Conservation (phyloP, 768 basidiomycete genomes). For the Sporobolomyces roseus region DNA sequence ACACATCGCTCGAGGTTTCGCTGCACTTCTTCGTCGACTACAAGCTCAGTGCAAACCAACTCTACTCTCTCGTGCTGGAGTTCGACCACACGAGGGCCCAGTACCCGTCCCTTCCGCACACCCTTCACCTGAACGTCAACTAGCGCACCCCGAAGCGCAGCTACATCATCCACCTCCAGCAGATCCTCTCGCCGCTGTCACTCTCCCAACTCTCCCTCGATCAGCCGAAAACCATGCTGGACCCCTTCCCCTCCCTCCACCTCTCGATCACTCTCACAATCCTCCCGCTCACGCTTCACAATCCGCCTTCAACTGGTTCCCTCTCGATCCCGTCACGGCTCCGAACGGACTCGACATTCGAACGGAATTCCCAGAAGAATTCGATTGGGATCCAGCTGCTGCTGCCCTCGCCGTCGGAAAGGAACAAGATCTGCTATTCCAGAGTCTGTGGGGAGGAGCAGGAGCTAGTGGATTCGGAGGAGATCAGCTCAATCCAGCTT, state of each 20-base stretch:
- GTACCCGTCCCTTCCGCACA: background rate
- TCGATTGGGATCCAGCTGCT: constrained; percentile 32
- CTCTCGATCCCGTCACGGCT: background rate
- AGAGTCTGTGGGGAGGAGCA: constrained; percentile 33
- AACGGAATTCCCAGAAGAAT: constrained; percentile 19
- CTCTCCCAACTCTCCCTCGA: background rate
- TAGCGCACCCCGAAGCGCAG: background rate
- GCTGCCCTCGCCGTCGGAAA: constrained; percentile 21
- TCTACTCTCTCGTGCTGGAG: constrained; percentile 32
- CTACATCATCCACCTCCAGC: background rate
- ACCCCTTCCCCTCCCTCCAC: background rate
- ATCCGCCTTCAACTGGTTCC: constrained; percentile 16
- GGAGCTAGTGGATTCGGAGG: constrained; percentile 13
- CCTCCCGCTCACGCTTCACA: background rate
- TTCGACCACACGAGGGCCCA: background rate
- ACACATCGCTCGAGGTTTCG: constrained; percentile 34
- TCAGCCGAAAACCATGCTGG: background rate
- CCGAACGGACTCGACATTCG: constrained; percentile 14
- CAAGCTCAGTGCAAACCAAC: constrained; percentile 39
- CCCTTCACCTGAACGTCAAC: background rate
- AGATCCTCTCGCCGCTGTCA: background rate
- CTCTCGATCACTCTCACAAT: background rate
- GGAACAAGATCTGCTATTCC: constrained; percentile 40
- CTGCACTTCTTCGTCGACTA: constrained; percentile 30
- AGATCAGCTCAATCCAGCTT: constrained; percentile 24